These are phyloP conservation scores for Yarrowia deformans DNA, from an alignment of 805 yeast species.

Conservation along the genomic window DNA sequence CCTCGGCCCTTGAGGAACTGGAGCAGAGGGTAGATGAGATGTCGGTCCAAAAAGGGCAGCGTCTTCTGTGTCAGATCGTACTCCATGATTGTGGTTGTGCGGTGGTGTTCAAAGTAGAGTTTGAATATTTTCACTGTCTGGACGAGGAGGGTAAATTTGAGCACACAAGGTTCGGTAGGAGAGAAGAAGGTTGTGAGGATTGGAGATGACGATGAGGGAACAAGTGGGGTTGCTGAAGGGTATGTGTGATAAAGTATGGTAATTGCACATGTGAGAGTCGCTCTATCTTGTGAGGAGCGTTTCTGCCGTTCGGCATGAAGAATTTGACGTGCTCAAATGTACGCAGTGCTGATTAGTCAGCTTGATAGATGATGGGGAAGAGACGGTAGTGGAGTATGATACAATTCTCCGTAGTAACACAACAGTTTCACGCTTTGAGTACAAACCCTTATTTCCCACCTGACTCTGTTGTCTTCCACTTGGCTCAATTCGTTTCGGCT, in stretches of 20 bases:
- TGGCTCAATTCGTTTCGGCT: too few species aligned
- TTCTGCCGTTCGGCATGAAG: too few species aligned
- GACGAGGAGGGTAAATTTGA: slow-evolving; percentile 14
- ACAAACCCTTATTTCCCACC: too few species aligned
- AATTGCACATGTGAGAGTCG: neutral
- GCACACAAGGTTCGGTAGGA: slow-evolving; percentile 16
- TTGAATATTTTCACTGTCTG: slow-evolving; percentile 33
- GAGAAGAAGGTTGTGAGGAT: neutral
- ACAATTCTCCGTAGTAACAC: too few species aligned
- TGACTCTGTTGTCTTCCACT: too few species aligned
- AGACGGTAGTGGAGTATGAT: neutral
- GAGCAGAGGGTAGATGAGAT: slow-evolving; percentile 61
- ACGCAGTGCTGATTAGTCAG: neutral
- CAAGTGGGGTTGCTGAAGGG: neutral
- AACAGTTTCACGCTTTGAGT: too few species aligned
- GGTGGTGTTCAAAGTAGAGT: slow-evolving; percentile 11
- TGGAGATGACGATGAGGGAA: neutral
- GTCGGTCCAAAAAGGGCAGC: slow-evolving; percentile 68
- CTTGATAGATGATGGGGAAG: neutral
- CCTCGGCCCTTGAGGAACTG: slow-evolving; percentile 56
- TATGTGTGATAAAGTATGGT: neutral
- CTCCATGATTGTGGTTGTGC: slow-evolving; percentile 19
- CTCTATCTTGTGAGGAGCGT: neutral
- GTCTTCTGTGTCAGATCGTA: slow-evolving; percentile 61
- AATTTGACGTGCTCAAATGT: neutral